Percentiles rank a stretch among this genome's conserved stretches.
Evolutionary conservation across 2,329 filamentous ascomycete genomes (phyloP).

Genomic region (Dryadomyces quercivorus): DNA sequence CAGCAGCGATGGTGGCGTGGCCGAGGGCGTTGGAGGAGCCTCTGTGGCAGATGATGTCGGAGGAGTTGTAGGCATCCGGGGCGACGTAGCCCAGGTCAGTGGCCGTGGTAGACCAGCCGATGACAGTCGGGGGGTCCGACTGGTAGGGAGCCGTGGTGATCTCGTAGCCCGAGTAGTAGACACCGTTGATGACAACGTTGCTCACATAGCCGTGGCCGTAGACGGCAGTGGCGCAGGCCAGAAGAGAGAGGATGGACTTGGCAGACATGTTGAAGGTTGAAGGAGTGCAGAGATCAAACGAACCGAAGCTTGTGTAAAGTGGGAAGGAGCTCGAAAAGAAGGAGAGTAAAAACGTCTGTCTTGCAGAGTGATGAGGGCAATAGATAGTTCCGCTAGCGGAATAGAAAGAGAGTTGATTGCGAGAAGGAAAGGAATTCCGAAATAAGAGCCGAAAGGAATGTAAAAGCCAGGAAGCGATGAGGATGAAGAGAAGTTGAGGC

Average conservation of each 20-base stretch:
- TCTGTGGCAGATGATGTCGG: slow-evolving; percentile 35
- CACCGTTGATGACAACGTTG: slow-evolving; percentile 53
- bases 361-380: neutral
- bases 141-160: slow-evolving; percentile 24
- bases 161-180: slow-evolving; percentile 29
- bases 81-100: slow-evolving; percentile 39
- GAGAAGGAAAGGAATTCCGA: neutral
- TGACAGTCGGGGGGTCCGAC: slow-evolving; percentile 22
- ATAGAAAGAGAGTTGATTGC: neutral
- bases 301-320: neutral
- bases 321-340: neutral
- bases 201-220: slow-evolving; percentile 13
- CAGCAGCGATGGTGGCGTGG: slow-evolving; percentile 25
- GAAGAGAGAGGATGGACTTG: slow-evolving; percentile 2
- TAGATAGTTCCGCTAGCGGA: neutral
- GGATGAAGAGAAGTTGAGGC: neutral
- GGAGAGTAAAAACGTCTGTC: neutral
- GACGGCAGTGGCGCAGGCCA: slow-evolving; percentile 44
- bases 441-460: neutral
- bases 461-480: neutral
- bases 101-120: slow-evolving; percentile 29
- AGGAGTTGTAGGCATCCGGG: slow-evolving; percentile 23
- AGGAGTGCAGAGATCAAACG: neutral
- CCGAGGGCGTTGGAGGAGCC: slow-evolving; percentile 23
- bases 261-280: slow-evolving; percentile 1